Base-by-base conservation (phyloP, 2,329 filamentous ascomycete genomes). In the Xenoacremonium recifei region DNA sequence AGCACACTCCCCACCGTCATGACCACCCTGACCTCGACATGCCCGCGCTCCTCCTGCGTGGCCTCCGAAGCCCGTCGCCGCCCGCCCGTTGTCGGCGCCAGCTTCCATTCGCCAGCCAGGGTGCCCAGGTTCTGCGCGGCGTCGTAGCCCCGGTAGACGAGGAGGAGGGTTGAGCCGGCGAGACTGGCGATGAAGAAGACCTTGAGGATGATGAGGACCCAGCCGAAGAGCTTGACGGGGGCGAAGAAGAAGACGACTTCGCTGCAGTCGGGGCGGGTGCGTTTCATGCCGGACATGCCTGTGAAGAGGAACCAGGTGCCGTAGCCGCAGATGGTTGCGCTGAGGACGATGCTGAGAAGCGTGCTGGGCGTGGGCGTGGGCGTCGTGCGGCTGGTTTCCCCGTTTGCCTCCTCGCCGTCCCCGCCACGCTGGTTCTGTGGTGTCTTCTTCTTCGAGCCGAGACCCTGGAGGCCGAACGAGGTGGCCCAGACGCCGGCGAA, bases 211-310 rank as follows among this genome's bases (percentile, higher is more conserved):
- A 5, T 21, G 13, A 6, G 35, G 21, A 16, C 5, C 19, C 19
- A 37, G n/a, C 35, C 35, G 35, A 37, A 37, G 19, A 37, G 35
- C 11, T 21, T n/a, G 5, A 25, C 35, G 12, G 18, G 18, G 19
- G 35, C 35, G 35, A 37, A 37, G 35, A 37, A 37, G 21, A 37
- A 37, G 6, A 37, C 21, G 11, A 37, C 15, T 17, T 37, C 35
- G 11, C 27, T 12, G 35, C 35, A 37, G 5, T 12, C 9, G 6
- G 16, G 15, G 20, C 17, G 10, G 6, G 19, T 18, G n/a, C 20
- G n/a, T 13, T 6, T n/a, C 6, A 37, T 6, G 9, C 27, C n/a
- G 5, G 6, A 13, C 6, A 37, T 6, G 6, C 35, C 35, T 5
- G 16, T 15, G 15, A 37, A 37, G 9, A 27, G 19, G 35, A 23